phyloP scores from a whole-genome alignment of 352 stramenopile species.

The Pythium angustatum region DNA sequence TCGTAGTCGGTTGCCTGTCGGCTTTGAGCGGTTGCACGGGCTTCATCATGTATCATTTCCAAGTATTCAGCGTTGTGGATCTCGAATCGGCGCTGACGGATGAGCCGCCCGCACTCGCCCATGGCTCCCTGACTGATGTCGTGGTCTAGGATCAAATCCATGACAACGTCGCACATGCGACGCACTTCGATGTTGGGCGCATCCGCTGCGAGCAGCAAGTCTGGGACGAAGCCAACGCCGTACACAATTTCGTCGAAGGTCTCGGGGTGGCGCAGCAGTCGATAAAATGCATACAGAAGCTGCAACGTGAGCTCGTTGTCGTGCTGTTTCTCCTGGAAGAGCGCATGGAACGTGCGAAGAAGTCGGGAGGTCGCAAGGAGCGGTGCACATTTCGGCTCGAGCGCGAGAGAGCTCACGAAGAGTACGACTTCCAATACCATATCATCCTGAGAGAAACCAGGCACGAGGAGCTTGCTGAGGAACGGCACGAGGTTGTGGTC shows the following conservation, averaged over 20 bases:
- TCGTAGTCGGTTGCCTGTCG: slow-evolving; percentile 21
- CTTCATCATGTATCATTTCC: slow-evolving; percentile 76
- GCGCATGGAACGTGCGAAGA: slow-evolving; percentile 69
- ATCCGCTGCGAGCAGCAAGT: slow-evolving; percentile 76
- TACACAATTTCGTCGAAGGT: slow-evolving; percentile 85
- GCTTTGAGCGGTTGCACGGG: not conserved
- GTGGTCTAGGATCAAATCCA: slow-evolving; percentile 84
- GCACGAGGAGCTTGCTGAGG: slow-evolving; percentile 91
- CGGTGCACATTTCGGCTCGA: slow-evolving; percentile 84
- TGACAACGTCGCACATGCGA: slow-evolving; percentile 84
- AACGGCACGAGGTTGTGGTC: slow-evolving; percentile 90
- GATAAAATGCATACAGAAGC: slow-evolving; percentile 79
- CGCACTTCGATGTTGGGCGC: slow-evolving; percentile 81
- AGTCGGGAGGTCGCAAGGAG: slow-evolving; percentile 74
- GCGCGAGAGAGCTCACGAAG: slow-evolving; percentile 72
- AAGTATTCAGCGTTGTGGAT: slow-evolving; percentile 89
- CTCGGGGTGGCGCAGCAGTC: slow-evolving; percentile 67
- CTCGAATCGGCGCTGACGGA: slow-evolving; percentile 81
- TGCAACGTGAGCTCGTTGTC: slow-evolving; percentile 86
- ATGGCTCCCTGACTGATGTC: slow-evolving; percentile 65
- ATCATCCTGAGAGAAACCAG: slow-evolving; percentile 91
- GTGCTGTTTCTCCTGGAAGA: slow-evolving; percentile 88
- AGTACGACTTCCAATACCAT: slow-evolving; percentile 91
- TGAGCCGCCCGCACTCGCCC: slow-evolving; percentile 74
- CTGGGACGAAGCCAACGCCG: slow-evolving; percentile 68